Evolutionary conservation across 176 grass and related monocot species (phyloP), one percentile per base, ranked within the genome.

Genomic region (Carex parvula): DNA sequence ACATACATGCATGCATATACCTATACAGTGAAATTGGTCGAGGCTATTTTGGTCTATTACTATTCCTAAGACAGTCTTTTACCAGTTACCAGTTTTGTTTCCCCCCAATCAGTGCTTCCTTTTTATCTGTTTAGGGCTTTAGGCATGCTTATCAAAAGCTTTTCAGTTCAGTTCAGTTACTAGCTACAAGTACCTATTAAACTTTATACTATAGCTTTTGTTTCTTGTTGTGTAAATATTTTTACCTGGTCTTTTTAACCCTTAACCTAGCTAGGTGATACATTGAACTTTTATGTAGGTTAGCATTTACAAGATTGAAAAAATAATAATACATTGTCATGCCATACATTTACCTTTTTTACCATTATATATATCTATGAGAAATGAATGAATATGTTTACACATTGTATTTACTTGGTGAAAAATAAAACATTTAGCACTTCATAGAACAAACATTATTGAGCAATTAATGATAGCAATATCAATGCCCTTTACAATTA

Each of bases 111-210:
- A 69, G 44, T 66, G 21, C 21, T 83, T 83, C 15, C 24, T 15
- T 63, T 81, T 81, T n/a, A n/a, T n/a, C 79, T 64, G n/a, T 65
- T 81, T 64, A n/a, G n/a, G n/a, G n/a, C n/a, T n/a, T n/a, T n/a
- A 37, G 79, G 30, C 79, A 81, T 81, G 79, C 60, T 20, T 50
- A 24, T 62, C 56, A 81, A 50, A 21, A 81, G 59, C n/a, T 81
- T 81, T 42, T 81, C 4, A 48, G 80, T 67, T 68, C 62, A 46
- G 44, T 54, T 68, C 62, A 46, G 44, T 54, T 83, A 53, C 14
- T 82, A 81, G 78, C 16, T 20, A 41, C 8, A 50, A 50, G 0
- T 64, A 64, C 67, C 67, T 44, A 70, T 8, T n/a, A 42, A 70
- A 39, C 67, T 70, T 26, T 63, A 63, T 61, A 63, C 60, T 63